Evolutionary conservation across 2,329 filamentous ascomycete species (phyloP).

Genomic region (Neopestalotiopsis sp.): DNA sequence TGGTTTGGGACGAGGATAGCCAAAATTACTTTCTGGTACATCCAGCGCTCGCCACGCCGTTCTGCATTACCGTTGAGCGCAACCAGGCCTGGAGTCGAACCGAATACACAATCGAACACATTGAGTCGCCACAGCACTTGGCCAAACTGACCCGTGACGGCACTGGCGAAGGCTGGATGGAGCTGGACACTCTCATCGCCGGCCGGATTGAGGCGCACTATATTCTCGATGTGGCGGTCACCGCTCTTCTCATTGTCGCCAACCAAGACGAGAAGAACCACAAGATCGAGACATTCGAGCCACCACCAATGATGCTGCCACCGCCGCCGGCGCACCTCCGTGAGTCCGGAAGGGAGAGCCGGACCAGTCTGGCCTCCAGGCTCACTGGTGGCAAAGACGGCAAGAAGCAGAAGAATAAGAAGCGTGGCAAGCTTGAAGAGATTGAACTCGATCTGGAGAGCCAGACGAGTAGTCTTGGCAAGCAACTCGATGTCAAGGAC

Average conservation of each 20-base stretch:
- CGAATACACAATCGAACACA: constrained; percentile 69
- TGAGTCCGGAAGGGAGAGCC: constrained; percentile 25
- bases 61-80: constrained; percentile 63
- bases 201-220: constrained; percentile 65
- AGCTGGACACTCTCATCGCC: constrained; percentile 66
- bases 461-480: constrained; percentile 54
- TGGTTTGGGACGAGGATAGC: constrained; percentile 73
- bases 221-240: constrained; percentile 65
- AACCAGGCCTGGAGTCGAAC: constrained; percentile 63
- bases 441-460: constrained; percentile 69
- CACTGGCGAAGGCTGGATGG: constrained; percentile 62
- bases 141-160: constrained; percentile 66
- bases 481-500: constrained; percentile 45
- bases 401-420: constrained; percentile 33
- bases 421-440: constrained; percentile 54
- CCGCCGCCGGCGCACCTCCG: constrained; percentile 30
- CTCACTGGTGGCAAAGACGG: constrained; percentile 22
- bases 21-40: constrained; percentile 66
- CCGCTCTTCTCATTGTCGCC: constrained; percentile 64
- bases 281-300: constrained; percentile 60
- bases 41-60: constrained; percentile 66
- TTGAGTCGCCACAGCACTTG: constrained; percentile 64
- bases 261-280: constrained; percentile 59
- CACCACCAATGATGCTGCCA: constrained; percentile 51
- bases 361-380: constrained; percentile 28